Percentiles rank a stretch among this genome's conserved stretches.
Evolutionary conservation across 192 early-diverging fungal genomes (phyloP).

Genomic region (Borealophlyctis nickersoniae): DNA sequence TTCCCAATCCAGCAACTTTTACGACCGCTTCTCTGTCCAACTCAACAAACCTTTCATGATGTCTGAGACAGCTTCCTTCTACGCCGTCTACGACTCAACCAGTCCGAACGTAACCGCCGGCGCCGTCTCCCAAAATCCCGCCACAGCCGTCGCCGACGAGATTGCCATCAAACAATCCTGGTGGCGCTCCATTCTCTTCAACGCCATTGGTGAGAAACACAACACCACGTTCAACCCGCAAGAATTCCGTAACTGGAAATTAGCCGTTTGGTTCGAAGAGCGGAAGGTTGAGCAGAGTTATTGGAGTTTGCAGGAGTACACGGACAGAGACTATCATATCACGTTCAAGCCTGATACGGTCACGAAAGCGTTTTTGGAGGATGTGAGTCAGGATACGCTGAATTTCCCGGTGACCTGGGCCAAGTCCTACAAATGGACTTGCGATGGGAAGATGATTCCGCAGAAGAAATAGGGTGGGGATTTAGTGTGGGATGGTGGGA

Average conservation of each 20-base stretch:
- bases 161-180: not conserved
- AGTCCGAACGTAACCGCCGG: not conserved
- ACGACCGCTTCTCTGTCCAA: not conserved
- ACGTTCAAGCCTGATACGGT: not conserved
- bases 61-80: not conserved
- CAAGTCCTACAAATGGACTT: not conserved
- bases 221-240: not conserved
- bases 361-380: conserved; percentile 1
- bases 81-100: not conserved
- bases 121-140: not conserved
- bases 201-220: not conserved
- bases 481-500: too few species aligned
- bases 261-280: not conserved
- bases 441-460: not conserved
- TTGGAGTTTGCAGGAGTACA: not conserved
- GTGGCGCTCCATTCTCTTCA: not conserved
- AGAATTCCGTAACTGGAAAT: not conserved
- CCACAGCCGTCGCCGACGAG: not conserved
- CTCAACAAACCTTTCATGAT: not conserved
- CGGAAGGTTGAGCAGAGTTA: conserved; percentile 1
- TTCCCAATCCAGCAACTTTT: too few species aligned
- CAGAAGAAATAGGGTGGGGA: not conserved
- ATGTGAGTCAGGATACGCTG: not conserved
- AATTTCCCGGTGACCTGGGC: not conserved
- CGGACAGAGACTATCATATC: not conserved